Evolutionary conservation across 768 basidiomycete species (phyloP), one percentile per base, ranked within the genome.

Genomic region (Calocybe indica): DNA sequence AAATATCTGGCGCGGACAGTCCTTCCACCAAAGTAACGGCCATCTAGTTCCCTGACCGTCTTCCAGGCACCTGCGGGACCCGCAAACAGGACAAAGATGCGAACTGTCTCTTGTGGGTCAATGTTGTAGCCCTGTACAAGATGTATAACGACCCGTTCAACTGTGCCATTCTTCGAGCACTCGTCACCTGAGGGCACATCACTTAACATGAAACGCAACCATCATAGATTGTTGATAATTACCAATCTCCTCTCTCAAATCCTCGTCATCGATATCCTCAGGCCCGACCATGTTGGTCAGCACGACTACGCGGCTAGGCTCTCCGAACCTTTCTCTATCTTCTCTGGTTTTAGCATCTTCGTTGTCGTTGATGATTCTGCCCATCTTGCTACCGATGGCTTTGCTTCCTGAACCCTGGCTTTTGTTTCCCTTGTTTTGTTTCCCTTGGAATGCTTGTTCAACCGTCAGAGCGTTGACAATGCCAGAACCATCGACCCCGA

Each of bases 31-130:
- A 97, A 98, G 61, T 79, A 95, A 29, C 94, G 75, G 14, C 92
- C 95, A 57, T 98, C 92, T 45, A 97, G 74, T 62, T 95, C 92
- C 41, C 92, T 80, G 2, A 94, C 90, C 0, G 92, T 93, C 65
- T 92, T 91, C 94, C 93, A 98, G 5, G 94, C 95, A 8, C 92
- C 95, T 0, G 79, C 93, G 5, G 90, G 89, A 1, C 94, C 95
- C 0, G 83, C 82, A 58, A 95, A 98, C 45, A 88, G 69, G 11
- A 97, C 86, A 60, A 96, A 98, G 46, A 97, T 85, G 44, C 93
- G 83, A 4, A 96, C 86, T 1, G 85, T 82, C n/a, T 92, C 86
- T n/a, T 83, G 82, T 2, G 80, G 72, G 41, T 84, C 73, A 2
- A 64, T 52, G 0, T 90, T 79, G 1, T 77, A 69, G 2, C 91